These are phyloP conservation scores for Talaromyces sp. DNA, from an alignment of 2,329 filamentous ascomycete genomes.

Conservation along the genomic window DNA sequence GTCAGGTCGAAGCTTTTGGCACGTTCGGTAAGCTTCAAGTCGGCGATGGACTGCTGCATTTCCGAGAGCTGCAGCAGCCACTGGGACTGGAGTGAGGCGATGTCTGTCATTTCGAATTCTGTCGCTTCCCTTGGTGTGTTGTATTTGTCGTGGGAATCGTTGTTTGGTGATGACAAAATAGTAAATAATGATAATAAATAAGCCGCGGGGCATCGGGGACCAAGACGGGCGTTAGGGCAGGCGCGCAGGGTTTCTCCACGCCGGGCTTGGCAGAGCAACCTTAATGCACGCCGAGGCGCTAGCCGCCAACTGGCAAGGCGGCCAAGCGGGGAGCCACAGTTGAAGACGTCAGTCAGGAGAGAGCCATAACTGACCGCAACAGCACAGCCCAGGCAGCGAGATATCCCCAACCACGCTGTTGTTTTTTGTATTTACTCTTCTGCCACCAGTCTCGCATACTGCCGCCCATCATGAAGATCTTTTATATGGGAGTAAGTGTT, in stretches of 20 bases:
- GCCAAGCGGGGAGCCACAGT: not conserved
- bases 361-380: not conserved
- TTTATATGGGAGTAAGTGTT: conserved; percentile 74
- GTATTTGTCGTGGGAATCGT: not conserved
- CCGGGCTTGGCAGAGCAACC: not conserved
- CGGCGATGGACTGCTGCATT: conserved; percentile 81
- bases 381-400: conserved; percentile 3
- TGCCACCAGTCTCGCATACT: not conserved
- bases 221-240: conserved; percentile 12
- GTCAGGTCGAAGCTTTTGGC: conserved; percentile 34
- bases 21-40: conserved; percentile 57
- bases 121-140: not conserved
- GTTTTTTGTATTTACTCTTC: not conserved
- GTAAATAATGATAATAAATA: not conserved
- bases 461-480: conserved; percentile 68
- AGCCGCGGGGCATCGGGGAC: not conserved
- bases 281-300: conserved; percentile 3
- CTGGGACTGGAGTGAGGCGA: conserved; percentile 49
- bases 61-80: conserved; percentile 82
- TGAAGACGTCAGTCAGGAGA: conserved; percentile 6
- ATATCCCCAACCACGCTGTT: not conserved
- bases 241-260: conserved; percentile 1
- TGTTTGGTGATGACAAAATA: not conserved
- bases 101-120: conserved; percentile 17
- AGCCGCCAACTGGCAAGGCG: not conserved